These are phyloP conservation scores for Bocquillonia castaneifolia DNA, from an alignment of 441 rosid species.

Conservation along the genomic window DNA sequence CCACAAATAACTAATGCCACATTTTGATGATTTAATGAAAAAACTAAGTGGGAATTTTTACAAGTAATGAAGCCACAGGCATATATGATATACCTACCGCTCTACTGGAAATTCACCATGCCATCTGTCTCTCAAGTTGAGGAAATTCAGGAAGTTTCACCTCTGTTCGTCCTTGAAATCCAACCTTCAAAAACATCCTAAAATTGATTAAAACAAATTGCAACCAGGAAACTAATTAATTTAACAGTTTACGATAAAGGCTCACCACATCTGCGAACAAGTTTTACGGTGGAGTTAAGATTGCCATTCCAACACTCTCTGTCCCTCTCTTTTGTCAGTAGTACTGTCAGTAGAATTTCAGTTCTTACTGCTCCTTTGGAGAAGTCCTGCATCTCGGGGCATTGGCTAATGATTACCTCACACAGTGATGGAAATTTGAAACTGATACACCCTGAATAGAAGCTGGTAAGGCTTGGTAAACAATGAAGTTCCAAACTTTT, in stretches of 20 bases:
- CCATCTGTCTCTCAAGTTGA: constrained; percentile 9
- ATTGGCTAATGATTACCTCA: not conserved
- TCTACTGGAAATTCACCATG: constrained; percentile 6
- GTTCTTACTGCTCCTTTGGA: not conserved
- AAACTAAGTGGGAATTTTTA: no score
- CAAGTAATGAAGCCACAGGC: no score
- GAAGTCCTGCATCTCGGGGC: constrained; percentile 27
- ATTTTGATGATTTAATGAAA: no score
- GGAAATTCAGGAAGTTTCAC: constrained; percentile 3
- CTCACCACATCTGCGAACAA: constrained; percentile 4
- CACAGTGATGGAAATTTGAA: constrained; percentile 23
- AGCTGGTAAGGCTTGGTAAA: constrained; percentile 24
- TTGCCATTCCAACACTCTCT: not conserved
- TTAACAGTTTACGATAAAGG: not conserved
- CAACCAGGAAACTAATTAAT: not conserved
- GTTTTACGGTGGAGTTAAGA: constrained; percentile 7
- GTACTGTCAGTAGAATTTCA: not conserved
- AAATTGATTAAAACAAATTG: not conserved
- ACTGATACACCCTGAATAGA: constrained; percentile 1
- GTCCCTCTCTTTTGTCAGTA: not conserved
- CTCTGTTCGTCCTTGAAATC: not conserved
- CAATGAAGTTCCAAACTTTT: not conserved
- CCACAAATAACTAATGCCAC: no score
- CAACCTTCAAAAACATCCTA: not conserved
- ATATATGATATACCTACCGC: no score